Evolutionary conservation across 1,284 basidiomycete species (phyloP).

Genomic region (Dichomitus squalens): DNA sequence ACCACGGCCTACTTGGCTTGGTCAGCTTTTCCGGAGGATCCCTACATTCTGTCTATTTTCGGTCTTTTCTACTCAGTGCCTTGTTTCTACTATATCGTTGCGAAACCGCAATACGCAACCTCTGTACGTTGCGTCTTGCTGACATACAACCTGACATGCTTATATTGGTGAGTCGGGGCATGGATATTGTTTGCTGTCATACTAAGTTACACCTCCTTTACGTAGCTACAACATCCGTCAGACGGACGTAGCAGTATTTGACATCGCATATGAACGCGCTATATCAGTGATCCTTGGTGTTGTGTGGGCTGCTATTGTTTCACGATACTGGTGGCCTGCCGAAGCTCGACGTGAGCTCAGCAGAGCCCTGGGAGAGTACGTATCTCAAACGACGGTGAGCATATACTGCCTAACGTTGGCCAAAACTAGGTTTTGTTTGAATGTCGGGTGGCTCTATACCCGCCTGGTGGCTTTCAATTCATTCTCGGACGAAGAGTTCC

Average conservation of each 20-base stretch:
- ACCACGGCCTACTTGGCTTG: slow-evolving; percentile 74
- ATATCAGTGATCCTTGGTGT: slow-evolving; percentile 87
- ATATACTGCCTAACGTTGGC: not conserved
- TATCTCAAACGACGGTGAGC: slow-evolving; percentile 13
- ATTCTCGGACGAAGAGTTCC: slow-evolving; percentile 36
- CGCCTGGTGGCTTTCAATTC: slow-evolving; percentile 80
- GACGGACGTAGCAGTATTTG: slow-evolving; percentile 66
- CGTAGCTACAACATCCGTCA: slow-evolving; percentile 82
- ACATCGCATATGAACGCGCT: slow-evolving; percentile 79
- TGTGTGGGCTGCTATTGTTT: slow-evolving; percentile 87
- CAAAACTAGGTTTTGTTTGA: slow-evolving; percentile 71
- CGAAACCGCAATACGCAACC: slow-evolving; percentile 77
- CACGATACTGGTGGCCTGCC: slow-evolving; percentile 92
- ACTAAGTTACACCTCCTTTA: not conserved
- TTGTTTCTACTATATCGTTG: slow-evolving; percentile 91
- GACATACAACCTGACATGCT: slow-evolving; percentile 89
- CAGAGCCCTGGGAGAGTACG: slow-evolving; percentile 84
- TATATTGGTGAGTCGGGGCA: slow-evolving; percentile 67
- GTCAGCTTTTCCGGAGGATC: slow-evolving; percentile 76
- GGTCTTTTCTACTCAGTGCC: slow-evolving; percentile 92
- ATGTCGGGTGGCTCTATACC: slow-evolving; percentile 85
- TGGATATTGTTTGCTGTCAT: not conserved
- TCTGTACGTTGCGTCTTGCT: slow-evolving; percentile 88
- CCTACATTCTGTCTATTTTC: slow-evolving; percentile 75
- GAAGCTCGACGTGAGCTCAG: slow-evolving; percentile 90